These are phyloP conservation scores for Auricularia cornea DNA, from an alignment of 768 basidiomycete species.

Conservation along the genomic window DNA sequence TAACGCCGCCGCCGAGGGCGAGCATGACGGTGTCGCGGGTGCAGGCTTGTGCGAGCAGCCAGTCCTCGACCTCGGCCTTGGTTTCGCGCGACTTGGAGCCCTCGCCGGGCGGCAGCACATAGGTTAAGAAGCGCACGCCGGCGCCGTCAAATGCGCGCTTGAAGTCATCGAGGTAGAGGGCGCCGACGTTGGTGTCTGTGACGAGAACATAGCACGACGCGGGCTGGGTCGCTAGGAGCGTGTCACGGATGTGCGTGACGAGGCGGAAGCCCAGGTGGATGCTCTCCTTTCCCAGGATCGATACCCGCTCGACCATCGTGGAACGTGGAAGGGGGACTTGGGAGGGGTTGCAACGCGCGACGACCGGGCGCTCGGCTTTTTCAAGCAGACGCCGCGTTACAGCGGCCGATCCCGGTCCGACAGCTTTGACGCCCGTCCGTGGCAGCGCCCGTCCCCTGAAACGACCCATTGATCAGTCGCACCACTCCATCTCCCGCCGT, in stretches of 20 bases:
- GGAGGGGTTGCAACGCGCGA: too few species aligned
- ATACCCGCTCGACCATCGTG: slow-evolving; percentile 59
- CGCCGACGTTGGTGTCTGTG: slow-evolving; percentile 87
- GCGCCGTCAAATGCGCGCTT: slow-evolving; percentile 24
- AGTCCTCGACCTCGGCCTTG: slow-evolving; percentile 93
- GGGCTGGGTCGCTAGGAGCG: slow-evolving; percentile 58
- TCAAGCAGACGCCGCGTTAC: too few species aligned
- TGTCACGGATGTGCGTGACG: slow-evolving; percentile 72
- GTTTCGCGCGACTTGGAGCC: slow-evolving; percentile 84
- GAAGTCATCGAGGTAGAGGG: slow-evolving; percentile 65
- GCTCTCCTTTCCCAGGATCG: slow-evolving; percentile 74
- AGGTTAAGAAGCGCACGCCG: slow-evolving; percentile 74
- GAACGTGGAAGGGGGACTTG: too few species aligned
- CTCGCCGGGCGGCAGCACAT: slow-evolving; percentile 85
- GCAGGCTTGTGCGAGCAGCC: slow-evolving; percentile 75
- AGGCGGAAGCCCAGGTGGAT: slow-evolving; percentile 96
- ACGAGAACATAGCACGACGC: slow-evolving; percentile 86
- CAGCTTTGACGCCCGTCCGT: too few species aligned
- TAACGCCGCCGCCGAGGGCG: slow-evolving; percentile 93
- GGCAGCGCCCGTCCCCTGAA: too few species aligned
- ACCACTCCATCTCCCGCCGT: too few species aligned
- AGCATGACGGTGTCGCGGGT: slow-evolving; percentile 90
- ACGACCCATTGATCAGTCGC: too few species aligned
- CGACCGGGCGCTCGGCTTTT: too few species aligned
- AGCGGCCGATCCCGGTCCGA: too few species aligned